phyloP scores from a whole-genome alignment of 331 rosid genomes.

The Acacia concinna region DNA sequence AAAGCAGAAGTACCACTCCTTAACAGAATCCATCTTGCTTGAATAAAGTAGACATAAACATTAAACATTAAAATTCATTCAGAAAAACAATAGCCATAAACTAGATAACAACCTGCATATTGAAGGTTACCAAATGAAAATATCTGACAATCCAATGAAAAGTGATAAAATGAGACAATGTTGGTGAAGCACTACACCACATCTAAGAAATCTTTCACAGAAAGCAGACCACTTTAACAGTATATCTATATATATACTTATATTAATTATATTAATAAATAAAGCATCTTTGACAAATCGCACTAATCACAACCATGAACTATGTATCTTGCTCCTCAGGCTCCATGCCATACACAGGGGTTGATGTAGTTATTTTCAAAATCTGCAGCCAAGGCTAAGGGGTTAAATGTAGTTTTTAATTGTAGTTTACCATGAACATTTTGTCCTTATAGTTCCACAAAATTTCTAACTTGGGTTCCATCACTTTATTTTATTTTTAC shows the following conservation, averaged over 20 bases:
- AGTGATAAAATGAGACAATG: neutral
- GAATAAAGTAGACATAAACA: conserved; percentile 3
- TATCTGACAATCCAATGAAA: neutral
- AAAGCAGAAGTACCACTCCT: neutral
- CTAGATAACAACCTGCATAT: neutral
- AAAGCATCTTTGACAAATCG: neutral
- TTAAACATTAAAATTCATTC: neutral
- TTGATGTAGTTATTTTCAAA: neutral
- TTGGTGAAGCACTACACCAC: neutral
- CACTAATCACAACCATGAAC: neutral
- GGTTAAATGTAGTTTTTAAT: neutral
- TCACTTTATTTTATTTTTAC: neutral
- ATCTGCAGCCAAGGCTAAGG: neutral
- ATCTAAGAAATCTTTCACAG: neutral
- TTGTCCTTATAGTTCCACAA: neutral
- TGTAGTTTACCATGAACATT: neutral
- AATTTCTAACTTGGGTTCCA: neutral
- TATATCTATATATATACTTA: too few species aligned
- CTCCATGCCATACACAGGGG: neutral
- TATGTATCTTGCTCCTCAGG: neutral
- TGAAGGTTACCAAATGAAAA: neutral
- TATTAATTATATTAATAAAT: neutral
- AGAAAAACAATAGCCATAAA: neutral
- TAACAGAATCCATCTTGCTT: conserved; percentile 13
- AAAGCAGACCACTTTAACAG: neutral